These are phyloP conservation scores for Sugiyamaella grinbergsii DNA, from an alignment of 1,139 yeast species.

Conservation along the genomic window DNA sequence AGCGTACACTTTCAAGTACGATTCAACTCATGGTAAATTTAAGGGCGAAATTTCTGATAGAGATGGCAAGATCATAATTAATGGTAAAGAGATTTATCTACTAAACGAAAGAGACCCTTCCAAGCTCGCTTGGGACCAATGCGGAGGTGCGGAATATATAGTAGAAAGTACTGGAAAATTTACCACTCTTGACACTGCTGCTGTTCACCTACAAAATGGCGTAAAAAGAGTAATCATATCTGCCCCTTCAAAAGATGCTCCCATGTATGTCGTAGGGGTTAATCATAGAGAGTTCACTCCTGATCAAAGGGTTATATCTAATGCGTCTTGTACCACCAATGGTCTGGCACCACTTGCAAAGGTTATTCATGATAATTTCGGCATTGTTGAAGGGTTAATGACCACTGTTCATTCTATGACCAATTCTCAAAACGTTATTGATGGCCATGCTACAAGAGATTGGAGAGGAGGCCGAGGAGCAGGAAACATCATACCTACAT, in stretches of 20 bases:
- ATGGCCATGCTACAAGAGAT: slow-evolving; percentile 90
- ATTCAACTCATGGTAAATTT: slow-evolving; percentile 80
- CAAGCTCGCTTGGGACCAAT: slow-evolving; percentile 71
- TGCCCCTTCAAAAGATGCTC: slow-evolving; percentile 86
- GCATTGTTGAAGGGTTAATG: slow-evolving; percentile 84
- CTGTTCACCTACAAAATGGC: slow-evolving; percentile 79
- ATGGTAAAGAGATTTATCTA: slow-evolving; percentile 66
- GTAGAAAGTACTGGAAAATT: slow-evolving; percentile 88
- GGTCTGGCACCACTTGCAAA: slow-evolving; percentile 87
- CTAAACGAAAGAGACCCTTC: slow-evolving; percentile 79
- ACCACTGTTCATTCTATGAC: slow-evolving; percentile 89
- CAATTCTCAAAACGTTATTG: slow-evolving; percentile 87
- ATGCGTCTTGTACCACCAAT: slow-evolving; percentile 89
- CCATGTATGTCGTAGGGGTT: slow-evolving; percentile 86
- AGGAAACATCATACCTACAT: slow-evolving; percentile 83
- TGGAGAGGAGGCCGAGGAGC: slow-evolving; percentile 96
- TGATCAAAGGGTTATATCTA: slow-evolving; percentile 69
- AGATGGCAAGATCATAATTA: slow-evolving; percentile 59
- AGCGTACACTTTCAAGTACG: slow-evolving; percentile 84
- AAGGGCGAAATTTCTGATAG: slow-evolving; percentile 63
- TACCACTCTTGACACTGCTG: slow-evolving; percentile 75
- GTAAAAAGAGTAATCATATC: slow-evolving; percentile 87
- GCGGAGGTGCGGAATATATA: slow-evolving; percentile 70
- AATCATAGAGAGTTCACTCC: slow-evolving; percentile 70
- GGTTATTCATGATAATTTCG: slow-evolving; percentile 74